Base-by-base conservation (phyloP, 1,284 basidiomycete species). In the Trichosporon faecale region DNA sequence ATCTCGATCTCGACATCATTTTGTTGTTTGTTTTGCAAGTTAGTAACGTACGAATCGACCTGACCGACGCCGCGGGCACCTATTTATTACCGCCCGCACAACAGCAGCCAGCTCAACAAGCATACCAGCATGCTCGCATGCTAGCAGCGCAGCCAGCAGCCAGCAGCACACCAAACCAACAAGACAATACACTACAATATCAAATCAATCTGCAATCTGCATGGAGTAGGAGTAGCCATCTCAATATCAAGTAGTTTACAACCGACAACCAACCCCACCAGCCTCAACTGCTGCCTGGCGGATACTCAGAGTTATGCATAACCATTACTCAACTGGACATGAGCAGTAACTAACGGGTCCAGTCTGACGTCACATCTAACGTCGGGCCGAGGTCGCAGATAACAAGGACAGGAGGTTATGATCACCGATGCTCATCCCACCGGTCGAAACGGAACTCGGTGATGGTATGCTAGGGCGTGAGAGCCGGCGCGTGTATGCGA, bases 141-240 rank as follows among this genome's bases (percentile, higher is more conserved):
- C 52, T 25, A 55, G 27, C 57, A 61, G 57, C 18, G 11, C 29
- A 60, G 21, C 21, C 49, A 55, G 21, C 52, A 57, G 52, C 52
- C 25, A 57, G n/a, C n/a, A n/a, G n/a, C n/a, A n/a, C n/a, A 18
- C 16, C 16, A 49, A 18, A 27, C 52, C 23, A 33, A n/a, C 27
- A 25, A 16, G n/a, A 21, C 25, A 60, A 12, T 21, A 21, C 29
- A 16, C 8, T n/a, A n/a, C 27, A 61, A 61, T 61, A 61, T 61
- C 57, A 61, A 29, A 61, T 61, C 57, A 61, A 61, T 61, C 57
- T 61, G 57, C 57, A 61, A 61, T 61, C 57, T 61, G 57, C 57
- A 61, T 61, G 57, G 57, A 61, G 57, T 33, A 61, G 18, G 27
- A 29, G 29, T 23, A 33, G 2, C 57, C 29, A 61, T 29, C 57